phyloP scores from a whole-genome alignment of 2,329 filamentous ascomycete species.

The Thermoascus crustaceus region DNA sequence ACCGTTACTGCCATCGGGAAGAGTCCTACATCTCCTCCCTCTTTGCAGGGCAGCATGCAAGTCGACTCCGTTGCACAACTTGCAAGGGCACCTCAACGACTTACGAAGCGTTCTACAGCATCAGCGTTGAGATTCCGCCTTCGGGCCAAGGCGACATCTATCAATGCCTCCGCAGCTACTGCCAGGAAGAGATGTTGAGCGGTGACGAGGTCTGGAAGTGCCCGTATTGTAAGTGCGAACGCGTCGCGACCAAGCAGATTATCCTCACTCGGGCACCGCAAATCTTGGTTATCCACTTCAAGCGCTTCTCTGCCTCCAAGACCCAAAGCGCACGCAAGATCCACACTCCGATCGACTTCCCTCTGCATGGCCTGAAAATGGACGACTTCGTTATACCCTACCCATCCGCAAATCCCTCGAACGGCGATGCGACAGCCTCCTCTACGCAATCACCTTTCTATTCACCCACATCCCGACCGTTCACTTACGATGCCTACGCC shows the following conservation, averaged over 20 bases:
- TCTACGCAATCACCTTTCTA: slow-evolving; percentile 50
- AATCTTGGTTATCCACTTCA: slow-evolving; percentile 69
- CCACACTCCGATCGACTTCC: slow-evolving; percentile 65
- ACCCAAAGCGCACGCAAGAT: slow-evolving; percentile 57
- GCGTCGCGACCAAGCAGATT: slow-evolving; percentile 60
- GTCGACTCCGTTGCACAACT: slow-evolving; percentile 52
- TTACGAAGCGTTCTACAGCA: slow-evolving; percentile 62
- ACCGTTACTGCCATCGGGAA: slow-evolving; percentile 59
- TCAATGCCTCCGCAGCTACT: slow-evolving; percentile 63
- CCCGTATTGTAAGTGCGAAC: slow-evolving; percentile 61
- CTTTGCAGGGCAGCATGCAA: slow-evolving; percentile 66
- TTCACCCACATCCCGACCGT: slow-evolving; percentile 47
- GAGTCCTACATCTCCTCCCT: slow-evolving; percentile 69
- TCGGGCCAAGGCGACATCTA: slow-evolving; percentile 53
- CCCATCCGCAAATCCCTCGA: slow-evolving; percentile 21
- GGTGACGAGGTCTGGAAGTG: slow-evolving; percentile 65
- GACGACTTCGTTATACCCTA: slow-evolving; percentile 51
- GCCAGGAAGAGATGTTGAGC: slow-evolving; percentile 57
- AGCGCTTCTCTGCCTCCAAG: slow-evolving; percentile 55
- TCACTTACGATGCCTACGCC: slow-evolving; percentile 76
- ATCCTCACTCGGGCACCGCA: slow-evolving; percentile 71
- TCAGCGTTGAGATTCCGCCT: slow-evolving; percentile 62
- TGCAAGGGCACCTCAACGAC: slow-evolving; percentile 58
- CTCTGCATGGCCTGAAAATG: slow-evolving; percentile 61
- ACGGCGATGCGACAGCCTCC: slow-evolving; percentile 46